Conservation (phyloP, 1,284 basidiomycete species). For the Malassezia furfur region DNA sequence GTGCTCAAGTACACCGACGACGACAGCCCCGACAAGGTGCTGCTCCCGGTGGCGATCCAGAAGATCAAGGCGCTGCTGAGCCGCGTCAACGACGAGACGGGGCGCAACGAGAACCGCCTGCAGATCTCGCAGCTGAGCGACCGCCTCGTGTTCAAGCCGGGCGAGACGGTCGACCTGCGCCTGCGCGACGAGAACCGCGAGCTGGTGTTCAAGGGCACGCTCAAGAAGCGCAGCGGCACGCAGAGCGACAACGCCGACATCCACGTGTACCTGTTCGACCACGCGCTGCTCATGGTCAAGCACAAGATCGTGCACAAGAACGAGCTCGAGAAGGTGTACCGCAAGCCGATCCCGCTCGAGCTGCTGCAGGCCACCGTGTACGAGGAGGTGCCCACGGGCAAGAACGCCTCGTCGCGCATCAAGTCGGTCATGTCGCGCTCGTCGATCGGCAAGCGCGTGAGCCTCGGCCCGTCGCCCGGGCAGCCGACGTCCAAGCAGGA, state of each 20-base stretch:
- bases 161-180: conserved; percentile 76
- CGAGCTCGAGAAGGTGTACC: conserved; percentile 87
- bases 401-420: conserved; percentile 45
- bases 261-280: conserved; percentile 90
- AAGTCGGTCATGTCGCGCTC: conserved; percentile 53
- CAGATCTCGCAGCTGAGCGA: conserved; percentile 81
- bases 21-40: conserved; percentile 75
- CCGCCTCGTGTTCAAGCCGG: conserved; percentile 73
- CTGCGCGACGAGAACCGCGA: conserved; percentile 78
- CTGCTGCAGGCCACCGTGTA: conserved; percentile 74
- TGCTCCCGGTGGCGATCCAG: conserved; percentile 68
- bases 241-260: conserved; percentile 72
- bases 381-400: conserved; percentile 56
- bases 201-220: conserved; percentile 82
- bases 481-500: conserved; percentile 54
- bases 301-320: conserved; percentile 73
- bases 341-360: conserved; percentile 92
- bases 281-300: conserved; percentile 91
- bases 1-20: conserved; percentile 87
- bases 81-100: conserved; percentile 83
- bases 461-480: conserved; percentile 41
- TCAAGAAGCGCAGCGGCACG: conserved; percentile 74
- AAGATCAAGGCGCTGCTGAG: conserved; percentile 73
- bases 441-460: conserved; percentile 45
- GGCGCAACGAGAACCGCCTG: conserved; percentile 84